These are phyloP conservation scores for Cladosporium austrohemisphaericum DNA, from an alignment of 2,329 filamentous ascomycete genomes.

Conservation along the genomic window DNA sequence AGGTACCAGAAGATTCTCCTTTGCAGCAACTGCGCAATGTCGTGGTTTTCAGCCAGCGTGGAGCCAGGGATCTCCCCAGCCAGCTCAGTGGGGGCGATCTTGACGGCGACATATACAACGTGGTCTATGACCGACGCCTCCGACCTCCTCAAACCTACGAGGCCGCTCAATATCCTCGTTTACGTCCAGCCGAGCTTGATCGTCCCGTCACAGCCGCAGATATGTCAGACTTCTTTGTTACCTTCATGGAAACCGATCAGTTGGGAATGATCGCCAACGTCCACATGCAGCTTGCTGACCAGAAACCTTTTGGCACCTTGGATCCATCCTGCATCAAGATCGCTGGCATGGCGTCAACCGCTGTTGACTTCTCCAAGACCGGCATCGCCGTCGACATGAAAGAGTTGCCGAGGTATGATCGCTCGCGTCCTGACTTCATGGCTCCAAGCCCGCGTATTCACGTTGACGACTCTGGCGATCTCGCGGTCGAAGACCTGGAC, in stretches of 20 bases:
- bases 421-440: slow-evolving; percentile 53
- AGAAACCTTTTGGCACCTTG: slow-evolving; percentile 29
- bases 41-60: slow-evolving; percentile 71
- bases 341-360: slow-evolving; percentile 38
- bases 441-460: slow-evolving; percentile 44
- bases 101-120: slow-evolving; percentile 76
- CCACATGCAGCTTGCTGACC: slow-evolving; percentile 42
- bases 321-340: slow-evolving; percentile 36
- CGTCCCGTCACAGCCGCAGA: slow-evolving; percentile 59
- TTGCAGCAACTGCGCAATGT: slow-evolving; percentile 65
- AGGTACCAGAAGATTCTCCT: slow-evolving; percentile 58
- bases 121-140: slow-evolving; percentile 66
- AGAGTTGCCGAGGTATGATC: slow-evolving; percentile 40
- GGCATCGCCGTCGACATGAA: slow-evolving; percentile 55
- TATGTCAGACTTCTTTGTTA: slow-evolving; percentile 77
- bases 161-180: slow-evolving; percentile 68
- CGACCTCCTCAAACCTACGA: slow-evolving; percentile 42
- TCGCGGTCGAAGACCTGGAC: slow-evolving; percentile 44
- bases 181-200: slow-evolving; percentile 55
- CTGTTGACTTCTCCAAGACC: slow-evolving; percentile 47
- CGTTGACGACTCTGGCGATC: slow-evolving; percentile 44
- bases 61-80: slow-evolving; percentile 70
- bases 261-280: slow-evolving; percentile 41
- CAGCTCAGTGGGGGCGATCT: slow-evolving; percentile 77
- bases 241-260: slow-evolving; percentile 61